Base-by-base conservation (phyloP, 2,329 filamentous ascomycete genomes). In the Lecanicillium sp. region DNA sequence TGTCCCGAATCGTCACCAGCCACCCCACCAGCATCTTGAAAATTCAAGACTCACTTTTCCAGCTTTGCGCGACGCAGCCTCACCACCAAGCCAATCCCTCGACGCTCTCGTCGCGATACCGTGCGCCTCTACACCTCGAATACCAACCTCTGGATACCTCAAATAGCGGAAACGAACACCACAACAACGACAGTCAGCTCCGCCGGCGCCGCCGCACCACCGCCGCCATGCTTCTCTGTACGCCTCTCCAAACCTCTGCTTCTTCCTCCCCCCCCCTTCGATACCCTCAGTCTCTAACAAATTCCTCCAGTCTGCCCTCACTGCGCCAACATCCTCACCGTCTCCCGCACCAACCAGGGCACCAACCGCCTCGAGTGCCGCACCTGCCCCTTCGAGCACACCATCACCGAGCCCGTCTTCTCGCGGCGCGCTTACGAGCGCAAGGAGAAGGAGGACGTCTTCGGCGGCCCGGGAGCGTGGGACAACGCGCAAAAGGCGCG, bases 351-450 rank as follows among this genome's bases (percentile, higher is more conserved):
- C 54, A 73, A 71, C 54, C 72, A 69, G 42, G 73, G 75, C 50
- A 71, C 69, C 59, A 96, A 96, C 73, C 85, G 90, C 50, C 89
- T 97, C 67, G 89, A 95, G 69, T 98, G 93, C 72, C 87, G 89
- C 50, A 95, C 90, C 50, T 98, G 93, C 59, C 91, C 93, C 4
- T 98, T 95, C 72, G 84, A 94, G 65, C 90, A 89, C 67, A 73
- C 86, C 50, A 84, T 97, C 60, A 83, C 84, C 56, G 79, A 84
- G 59, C 81, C 83, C 52, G 86, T 89, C 68, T 95, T 82, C 69
- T 83, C 77, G 59, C 90, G 95, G 61, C 86, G 87, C 58, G 85
- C 86, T 56, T 90, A 93, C 75, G 84, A 86, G 69, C 81, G 86
- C 63, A 91, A 93, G 68, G 87, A 94, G 63, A 83, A 85, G 57